These are phyloP conservation scores for Coemansia sp. DNA, from an alignment of 192 early-diverging fungal genomes.

Conservation along the genomic window DNA sequence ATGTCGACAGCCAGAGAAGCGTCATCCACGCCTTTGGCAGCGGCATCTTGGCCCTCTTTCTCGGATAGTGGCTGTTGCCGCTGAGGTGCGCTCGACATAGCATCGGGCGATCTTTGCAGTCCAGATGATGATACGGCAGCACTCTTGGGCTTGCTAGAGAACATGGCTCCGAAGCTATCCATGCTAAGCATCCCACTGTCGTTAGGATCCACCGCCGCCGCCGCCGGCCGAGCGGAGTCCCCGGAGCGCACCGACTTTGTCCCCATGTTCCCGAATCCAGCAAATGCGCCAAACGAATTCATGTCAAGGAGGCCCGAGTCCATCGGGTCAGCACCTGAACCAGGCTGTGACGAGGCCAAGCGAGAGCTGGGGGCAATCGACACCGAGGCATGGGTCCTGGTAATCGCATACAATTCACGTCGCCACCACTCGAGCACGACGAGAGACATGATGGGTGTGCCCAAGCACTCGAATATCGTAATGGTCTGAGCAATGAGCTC, in stretches of 20 bases:
- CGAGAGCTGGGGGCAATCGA: conserved; percentile 1
- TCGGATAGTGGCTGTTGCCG: not conserved
- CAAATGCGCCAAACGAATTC: conserved; percentile 35
- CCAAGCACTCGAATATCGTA: conserved; percentile 54
- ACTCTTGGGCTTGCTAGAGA: conserved; percentile 5
- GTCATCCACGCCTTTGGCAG: conserved; percentile 1
- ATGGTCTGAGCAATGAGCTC: conserved; percentile 52
- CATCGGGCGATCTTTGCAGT: not conserved
- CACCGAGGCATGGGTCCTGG: conserved; percentile 11
- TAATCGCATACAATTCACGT: conserved; percentile 29
- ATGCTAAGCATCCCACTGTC: conserved; percentile 31
- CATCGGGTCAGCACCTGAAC: not conserved
- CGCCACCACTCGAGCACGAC: conserved; percentile 55
- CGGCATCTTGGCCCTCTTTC: not conserved
- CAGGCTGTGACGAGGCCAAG: not conserved
- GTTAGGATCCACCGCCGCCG: conserved; percentile 9
- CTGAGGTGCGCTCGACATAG: not conserved
- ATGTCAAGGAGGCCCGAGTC: conserved; percentile 26
- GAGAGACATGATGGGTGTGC: conserved; percentile 49
- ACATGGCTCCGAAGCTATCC: conserved; percentile 38
- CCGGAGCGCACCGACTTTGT: not conserved
- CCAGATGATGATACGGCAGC: not conserved
- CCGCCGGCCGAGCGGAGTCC: not conserved
- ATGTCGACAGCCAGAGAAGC: conserved; percentile 37
- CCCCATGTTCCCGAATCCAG: conserved; percentile 7